Conservation (phyloP, 2,329 filamentous ascomycete species). For the Fusarium duplospermum region DNA sequence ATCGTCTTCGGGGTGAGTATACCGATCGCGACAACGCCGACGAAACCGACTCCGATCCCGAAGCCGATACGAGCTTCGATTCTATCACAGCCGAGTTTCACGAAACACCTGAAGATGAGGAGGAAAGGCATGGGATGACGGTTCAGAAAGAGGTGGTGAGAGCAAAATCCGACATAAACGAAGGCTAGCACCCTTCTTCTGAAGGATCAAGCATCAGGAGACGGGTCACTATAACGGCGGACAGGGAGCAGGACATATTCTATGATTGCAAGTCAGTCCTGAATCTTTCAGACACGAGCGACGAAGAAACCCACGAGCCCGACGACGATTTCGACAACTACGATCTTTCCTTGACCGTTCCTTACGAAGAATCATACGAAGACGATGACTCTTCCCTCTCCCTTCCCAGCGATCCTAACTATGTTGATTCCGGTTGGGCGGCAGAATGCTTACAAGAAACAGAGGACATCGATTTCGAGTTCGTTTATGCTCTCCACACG, state of each 20-base stretch:
- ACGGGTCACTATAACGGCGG: neutral
- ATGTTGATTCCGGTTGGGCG: conserved; percentile 79
- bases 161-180: neutral
- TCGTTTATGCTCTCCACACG: conserved; percentile 97
- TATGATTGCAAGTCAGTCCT: conserved; percentile 28
- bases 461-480: conserved; percentile 99
- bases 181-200: conserved; percentile 39
- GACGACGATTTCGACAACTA: conserved; percentile 43
- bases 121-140: neutral
- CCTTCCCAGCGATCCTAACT: conserved; percentile 67
- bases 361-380: conserved; percentile 58
- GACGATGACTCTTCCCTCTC: conserved; percentile 64
- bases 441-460: conserved; percentile 86
- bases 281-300: conserved; percentile 18
- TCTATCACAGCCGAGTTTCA: conserved; percentile 23
- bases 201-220: conserved; percentile 5
- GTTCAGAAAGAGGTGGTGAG: conserved; percentile 1
- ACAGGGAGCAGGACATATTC: conserved; percentile 27
- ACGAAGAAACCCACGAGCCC: conserved; percentile 31
- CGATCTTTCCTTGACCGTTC: conserved; percentile 53
- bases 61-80: conserved; percentile 12
- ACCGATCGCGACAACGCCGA: conserved; percentile 38
- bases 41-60: conserved; percentile 15
- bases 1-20: conserved; percentile 65
- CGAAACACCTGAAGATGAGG: conserved; percentile 5